Conservation (phyloP, 2,329 filamentous ascomycete genomes). For the Fusarium nelsonii region DNA sequence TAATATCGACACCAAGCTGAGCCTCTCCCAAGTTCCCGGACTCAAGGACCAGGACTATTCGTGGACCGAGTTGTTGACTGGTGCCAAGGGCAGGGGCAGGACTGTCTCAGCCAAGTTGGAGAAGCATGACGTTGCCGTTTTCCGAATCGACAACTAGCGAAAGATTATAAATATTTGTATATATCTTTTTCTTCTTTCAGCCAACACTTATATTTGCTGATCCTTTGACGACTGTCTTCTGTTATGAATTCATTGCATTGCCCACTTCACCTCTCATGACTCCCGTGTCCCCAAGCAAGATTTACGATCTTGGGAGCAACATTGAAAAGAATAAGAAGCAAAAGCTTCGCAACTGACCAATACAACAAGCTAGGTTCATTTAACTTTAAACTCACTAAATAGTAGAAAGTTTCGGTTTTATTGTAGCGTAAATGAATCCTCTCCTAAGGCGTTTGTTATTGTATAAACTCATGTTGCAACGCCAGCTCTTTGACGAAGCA, state of each 20-base stretch:
- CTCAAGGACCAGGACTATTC: constrained; percentile 23
- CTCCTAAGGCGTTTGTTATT: background rate
- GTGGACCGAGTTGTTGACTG: constrained; percentile 25
- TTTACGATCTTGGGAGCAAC: background rate
- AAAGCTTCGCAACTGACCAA: no score
- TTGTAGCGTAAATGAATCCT: background rate
- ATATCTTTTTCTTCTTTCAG: background rate
- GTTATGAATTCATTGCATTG: background rate
- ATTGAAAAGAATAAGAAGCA: no score
- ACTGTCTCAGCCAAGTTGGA: constrained; percentile 20
- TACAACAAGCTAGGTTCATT: no score
- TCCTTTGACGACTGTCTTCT: background rate
- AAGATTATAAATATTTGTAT: background rate
- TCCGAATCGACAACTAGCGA: constrained; percentile 18
- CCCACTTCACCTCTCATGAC: background rate
- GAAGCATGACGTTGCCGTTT: constrained; percentile 24
- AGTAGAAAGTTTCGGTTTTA: background rate
- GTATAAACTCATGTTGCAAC: no score
- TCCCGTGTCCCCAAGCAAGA: background rate
- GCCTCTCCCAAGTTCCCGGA: constrained; percentile 27
- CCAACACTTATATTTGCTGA: background rate
- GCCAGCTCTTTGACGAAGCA: background rate
- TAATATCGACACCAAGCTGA: constrained; percentile 13
- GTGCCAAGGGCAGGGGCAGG: constrained; percentile 23
- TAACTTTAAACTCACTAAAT: background rate